Evolutionary conservation across 2,329 filamentous ascomycete species (phyloP).

Genomic region (Calonectria leucothoes): DNA sequence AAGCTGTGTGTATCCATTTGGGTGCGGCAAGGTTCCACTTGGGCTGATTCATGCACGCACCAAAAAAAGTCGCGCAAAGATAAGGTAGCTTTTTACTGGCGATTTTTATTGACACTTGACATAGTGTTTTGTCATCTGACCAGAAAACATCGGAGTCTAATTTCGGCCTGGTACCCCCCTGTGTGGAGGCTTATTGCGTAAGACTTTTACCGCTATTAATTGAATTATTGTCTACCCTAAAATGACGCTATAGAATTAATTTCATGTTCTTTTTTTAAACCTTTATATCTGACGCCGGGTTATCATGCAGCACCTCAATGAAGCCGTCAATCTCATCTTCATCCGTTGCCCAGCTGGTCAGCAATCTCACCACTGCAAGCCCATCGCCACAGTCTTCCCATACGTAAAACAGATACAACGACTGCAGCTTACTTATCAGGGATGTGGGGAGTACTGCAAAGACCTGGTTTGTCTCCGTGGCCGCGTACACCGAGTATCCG

Average conservation of each 20-base stretch:
- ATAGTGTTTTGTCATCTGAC: too few species aligned
- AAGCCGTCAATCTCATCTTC: slow-evolving; percentile 54
- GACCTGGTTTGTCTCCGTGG: slow-evolving; percentile 64
- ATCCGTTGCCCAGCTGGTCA: slow-evolving; percentile 65
- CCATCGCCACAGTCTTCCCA: slow-evolving; percentile 58
- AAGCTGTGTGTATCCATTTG: too few species aligned
- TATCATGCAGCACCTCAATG: slow-evolving; percentile 27
- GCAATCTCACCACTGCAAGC: slow-evolving; percentile 54
- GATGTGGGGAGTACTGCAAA: slow-evolving; percentile 57
- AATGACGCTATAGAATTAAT: too few species aligned
- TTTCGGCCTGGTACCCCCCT: too few species aligned
- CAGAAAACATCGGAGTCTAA: too few species aligned
- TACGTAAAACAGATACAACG: slow-evolving; percentile 58
- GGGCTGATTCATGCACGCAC: too few species aligned
- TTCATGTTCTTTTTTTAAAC: neutral
- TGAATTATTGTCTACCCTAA: neutral
- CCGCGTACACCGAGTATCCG: slow-evolving; percentile 55
- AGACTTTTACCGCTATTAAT: neutral
- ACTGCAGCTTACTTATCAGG: slow-evolving; percentile 53
- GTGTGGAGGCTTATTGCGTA: too few species aligned
- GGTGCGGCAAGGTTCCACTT: too few species aligned
- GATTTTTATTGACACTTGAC: too few species aligned
- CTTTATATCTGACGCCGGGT: neutral
- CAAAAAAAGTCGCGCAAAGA: too few species aligned
- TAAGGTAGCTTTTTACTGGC: too few species aligned